Percentiles rank a stretch among this genome's conserved stretches.
Conservation (phyloP, 2,329 filamentous ascomycete genomes). For the Zasmidium cellare region DNA sequence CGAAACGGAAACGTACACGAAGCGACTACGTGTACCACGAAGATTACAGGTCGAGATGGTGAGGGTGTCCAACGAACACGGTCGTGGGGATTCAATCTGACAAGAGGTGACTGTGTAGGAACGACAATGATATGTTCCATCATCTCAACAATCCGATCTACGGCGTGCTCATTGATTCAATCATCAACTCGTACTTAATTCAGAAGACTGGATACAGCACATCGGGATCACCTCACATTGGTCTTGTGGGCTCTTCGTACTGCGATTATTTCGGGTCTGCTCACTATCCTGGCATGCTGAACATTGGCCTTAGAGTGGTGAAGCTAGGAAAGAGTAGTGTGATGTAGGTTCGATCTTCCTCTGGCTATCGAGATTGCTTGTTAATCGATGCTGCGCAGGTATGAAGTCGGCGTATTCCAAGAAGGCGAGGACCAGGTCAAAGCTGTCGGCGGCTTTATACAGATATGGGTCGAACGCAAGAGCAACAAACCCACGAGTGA, state of each 20-base stretch:
- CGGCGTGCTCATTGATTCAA: constrained; percentile 65
- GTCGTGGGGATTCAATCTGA: too few species aligned
- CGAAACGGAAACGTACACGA: constrained; percentile 45
- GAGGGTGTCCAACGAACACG: constrained; percentile 2
- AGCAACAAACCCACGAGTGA: constrained; percentile 65
- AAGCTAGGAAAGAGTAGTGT: constrained; percentile 85
- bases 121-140: constrained; percentile 92
- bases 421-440: constrained; percentile 70
- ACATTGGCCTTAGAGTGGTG: constrained; percentile 78
- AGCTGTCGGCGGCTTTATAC: constrained; percentile 45
- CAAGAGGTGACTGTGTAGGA: constrained; percentile 53
- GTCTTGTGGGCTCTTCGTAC: constrained; percentile 80
- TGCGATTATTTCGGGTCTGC: constrained; percentile 78
- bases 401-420: constrained; percentile 86
- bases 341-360: constrained; percentile 40
- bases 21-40: constrained; percentile 75
- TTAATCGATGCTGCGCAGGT: constrained; percentile 44
- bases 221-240: constrained; percentile 69
- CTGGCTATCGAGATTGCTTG: not conserved
- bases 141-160: constrained; percentile 61
- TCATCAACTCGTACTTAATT: constrained; percentile 87
- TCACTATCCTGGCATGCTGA: constrained; percentile 77
- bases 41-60: constrained; percentile 88
- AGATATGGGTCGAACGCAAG: constrained; percentile 55
- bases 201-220: constrained; percentile 75